phyloP scores from a whole-genome alignment of 176 grass and related monocot species.

The Luzula sylvatica region DNA sequence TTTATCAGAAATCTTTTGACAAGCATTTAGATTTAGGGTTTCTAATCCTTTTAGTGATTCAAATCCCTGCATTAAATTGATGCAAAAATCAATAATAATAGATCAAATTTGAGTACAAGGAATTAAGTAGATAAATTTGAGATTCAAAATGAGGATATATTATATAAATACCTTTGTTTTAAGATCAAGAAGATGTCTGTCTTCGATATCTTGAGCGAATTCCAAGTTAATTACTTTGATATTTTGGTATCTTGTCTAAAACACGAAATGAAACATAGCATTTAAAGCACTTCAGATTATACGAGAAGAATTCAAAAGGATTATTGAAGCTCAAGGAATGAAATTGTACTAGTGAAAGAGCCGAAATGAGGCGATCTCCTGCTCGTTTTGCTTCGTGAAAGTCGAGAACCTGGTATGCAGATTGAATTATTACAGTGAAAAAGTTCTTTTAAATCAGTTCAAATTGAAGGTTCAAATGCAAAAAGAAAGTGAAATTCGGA shows the following conservation, averaged over 20 bases:
- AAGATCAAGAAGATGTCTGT: conserved; percentile 59
- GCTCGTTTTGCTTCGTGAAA: conserved; percentile 65
- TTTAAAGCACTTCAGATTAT: background rate
- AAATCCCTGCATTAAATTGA: conserved; percentile 26
- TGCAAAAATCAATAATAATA: no score
- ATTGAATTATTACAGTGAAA: background rate
- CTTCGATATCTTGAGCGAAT: conserved; percentile 78
- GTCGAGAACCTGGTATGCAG: conserved; percentile 47
- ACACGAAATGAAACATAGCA: conserved; percentile 7
- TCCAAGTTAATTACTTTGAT: conserved; percentile 71
- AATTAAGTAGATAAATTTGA: background rate
- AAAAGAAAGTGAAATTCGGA: background rate
- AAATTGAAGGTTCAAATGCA: background rate
- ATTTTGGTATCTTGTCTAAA: conserved; percentile 51
- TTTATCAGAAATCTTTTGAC: conserved; percentile 75
- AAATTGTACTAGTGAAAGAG: conserved; percentile 46
- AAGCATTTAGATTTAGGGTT: conserved; percentile 68
- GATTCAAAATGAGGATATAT: background rate
- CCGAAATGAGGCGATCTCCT: conserved; percentile 48
- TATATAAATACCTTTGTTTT: conserved; percentile 42
- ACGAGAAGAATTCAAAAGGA: background rate
- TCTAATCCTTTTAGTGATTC: conserved; percentile 50
- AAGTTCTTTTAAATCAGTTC: background rate
- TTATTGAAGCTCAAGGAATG: background rate
- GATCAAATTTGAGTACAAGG: no score